Evolutionary conservation across 148 eudicot genomes (phyloP).

Genomic region (Rhododendron ovatum): DNA sequence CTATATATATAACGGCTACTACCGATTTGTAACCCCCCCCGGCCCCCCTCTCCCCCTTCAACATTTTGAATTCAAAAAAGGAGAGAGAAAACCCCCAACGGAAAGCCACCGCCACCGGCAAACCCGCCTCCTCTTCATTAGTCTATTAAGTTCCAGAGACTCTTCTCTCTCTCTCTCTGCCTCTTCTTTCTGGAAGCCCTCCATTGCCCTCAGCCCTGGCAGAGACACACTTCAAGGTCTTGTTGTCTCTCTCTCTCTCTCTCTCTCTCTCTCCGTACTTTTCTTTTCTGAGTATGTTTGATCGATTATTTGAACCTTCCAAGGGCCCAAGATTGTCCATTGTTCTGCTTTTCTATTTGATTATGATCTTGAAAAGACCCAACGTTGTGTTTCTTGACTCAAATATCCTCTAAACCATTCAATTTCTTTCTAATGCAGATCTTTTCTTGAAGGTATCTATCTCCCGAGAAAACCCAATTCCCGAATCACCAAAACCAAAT

Average conservation of each 20-base stretch:
- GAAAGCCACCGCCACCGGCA: not conserved
- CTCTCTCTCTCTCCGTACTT: not conserved
- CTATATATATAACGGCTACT: slow-evolving; percentile 4
- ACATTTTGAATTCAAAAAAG: slow-evolving; percentile 7
- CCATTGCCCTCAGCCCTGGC: not conserved
- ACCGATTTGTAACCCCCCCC: too few relatives aligned
- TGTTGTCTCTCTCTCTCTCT: not conserved
- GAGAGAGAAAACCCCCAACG: not conserved
- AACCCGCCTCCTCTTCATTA: not conserved
- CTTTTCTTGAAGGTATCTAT: slow-evolving; percentile 2
- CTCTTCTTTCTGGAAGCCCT: not conserved
- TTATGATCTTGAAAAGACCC: not conserved
- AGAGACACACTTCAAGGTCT: slow-evolving; percentile 1
- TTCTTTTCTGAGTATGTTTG: not conserved
- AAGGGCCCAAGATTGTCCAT: not conserved
- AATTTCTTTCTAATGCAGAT: slow-evolving; percentile 3
- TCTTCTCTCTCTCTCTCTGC: not conserved
- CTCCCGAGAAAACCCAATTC: slow-evolving; percentile 1
- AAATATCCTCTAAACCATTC: not conserved
- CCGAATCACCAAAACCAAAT: slow-evolving; percentile 1
- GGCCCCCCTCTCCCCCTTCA: not conserved
- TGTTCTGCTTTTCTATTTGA: not conserved
- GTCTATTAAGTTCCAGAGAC: not conserved
- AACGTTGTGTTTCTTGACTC: not conserved
- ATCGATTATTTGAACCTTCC: not conserved